These are phyloP conservation scores for Clarireedia homoeocarpa DNA, from an alignment of 2,329 filamentous ascomycete genomes.

Conservation along the genomic window DNA sequence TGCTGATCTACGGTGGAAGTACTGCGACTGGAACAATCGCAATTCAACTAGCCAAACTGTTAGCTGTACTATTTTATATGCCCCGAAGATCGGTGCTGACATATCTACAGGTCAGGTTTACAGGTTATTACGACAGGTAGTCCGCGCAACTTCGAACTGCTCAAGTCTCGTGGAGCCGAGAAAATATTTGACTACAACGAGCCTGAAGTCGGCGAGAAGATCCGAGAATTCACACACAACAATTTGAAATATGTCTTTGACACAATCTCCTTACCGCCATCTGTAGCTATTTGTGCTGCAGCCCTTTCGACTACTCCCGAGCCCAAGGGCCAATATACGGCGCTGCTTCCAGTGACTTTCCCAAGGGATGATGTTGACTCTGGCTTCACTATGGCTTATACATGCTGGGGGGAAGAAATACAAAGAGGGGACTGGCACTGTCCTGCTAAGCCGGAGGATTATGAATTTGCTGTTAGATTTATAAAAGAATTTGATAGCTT, in stretches of 20 bases:
- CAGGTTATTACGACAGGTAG: conserved; percentile 32
- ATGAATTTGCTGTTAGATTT: too few species aligned
- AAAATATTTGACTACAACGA: conserved; percentile 37
- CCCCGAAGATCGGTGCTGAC: neutral
- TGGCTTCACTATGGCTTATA: too few species aligned
- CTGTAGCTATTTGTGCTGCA: conserved; percentile 5
- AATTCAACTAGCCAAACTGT: conserved; percentile 27
- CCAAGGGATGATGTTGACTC: too few species aligned
- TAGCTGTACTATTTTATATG: conserved; percentile 27
- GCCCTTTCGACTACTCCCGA: neutral
- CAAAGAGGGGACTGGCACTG: too few species aligned
- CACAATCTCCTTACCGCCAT: conserved; percentile 30
- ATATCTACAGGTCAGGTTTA: conserved; percentile 5
- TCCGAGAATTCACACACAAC: conserved; percentile 36
- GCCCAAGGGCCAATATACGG: neutral
- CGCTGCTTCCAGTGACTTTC: too few species aligned
- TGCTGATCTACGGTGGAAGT: conserved; percentile 30
- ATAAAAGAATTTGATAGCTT: too few species aligned
- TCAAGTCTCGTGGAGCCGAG: conserved; percentile 33
- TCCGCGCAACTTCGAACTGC: conserved; percentile 30
- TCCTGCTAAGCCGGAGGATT: too few species aligned
- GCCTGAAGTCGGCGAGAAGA: conserved; percentile 34
- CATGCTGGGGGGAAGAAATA: too few species aligned
- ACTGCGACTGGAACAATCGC: conserved; percentile 24
- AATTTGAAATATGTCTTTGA: conserved; percentile 38